These are phyloP conservation scores for Phanerochaete sordida DNA, from an alignment of 768 basidiomycete species.

Conservation along the genomic window DNA sequence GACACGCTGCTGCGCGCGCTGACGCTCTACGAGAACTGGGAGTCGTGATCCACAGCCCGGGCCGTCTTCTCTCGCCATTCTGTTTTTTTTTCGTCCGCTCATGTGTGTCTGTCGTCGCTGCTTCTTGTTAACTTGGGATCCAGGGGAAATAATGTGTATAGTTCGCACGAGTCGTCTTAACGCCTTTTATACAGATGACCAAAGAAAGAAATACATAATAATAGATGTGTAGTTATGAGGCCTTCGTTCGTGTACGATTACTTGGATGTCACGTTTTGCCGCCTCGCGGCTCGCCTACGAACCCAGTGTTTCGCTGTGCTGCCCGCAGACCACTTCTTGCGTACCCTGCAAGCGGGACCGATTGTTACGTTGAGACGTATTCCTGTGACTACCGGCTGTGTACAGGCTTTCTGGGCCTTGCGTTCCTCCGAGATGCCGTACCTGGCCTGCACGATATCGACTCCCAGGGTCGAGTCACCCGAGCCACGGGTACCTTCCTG, in stretches of 20 bases:
- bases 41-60: background rate
- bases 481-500: no score
- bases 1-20: slow-evolving; percentile 50
- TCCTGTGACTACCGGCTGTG: no score
- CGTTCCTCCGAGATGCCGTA: no score
- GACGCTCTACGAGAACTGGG: slow-evolving; percentile 29
- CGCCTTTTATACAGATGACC: background rate
- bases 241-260: background rate
- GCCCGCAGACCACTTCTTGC: no score
- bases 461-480: no score
- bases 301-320: no score
- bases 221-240: background rate
- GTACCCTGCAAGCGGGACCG: no score
- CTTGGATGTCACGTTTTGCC: background rate
- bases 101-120: background rate
- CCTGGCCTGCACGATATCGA: no score
- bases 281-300: no score
- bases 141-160: background rate
- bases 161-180: background rate
- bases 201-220: background rate
- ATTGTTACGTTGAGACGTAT: no score
- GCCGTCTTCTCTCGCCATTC: background rate
- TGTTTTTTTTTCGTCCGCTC: background rate
- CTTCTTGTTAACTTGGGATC: background rate
- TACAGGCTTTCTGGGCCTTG: no score